phyloP scores from a whole-genome alignment of 2,329 filamentous ascomycete species.

The Pezicula radicicola region DNA sequence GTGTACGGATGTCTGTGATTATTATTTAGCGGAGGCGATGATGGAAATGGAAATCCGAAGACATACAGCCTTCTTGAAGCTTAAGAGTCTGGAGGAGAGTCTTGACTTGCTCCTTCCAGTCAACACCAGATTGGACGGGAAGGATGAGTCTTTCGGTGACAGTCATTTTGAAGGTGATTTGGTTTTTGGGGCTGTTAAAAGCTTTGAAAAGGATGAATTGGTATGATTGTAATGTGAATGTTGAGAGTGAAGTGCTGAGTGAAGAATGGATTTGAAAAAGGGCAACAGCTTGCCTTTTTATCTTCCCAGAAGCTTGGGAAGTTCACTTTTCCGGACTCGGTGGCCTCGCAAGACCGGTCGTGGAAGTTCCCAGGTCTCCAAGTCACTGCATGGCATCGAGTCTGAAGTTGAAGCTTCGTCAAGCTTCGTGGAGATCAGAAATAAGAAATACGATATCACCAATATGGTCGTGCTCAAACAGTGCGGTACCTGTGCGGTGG shows the following conservation, averaged over 20 bases:
- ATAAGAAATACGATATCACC: too few relatives aligned
- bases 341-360: too few relatives aligned
- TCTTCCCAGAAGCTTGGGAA: too few relatives aligned
- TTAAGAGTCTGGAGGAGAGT: conserved; percentile 25
- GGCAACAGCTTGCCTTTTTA: too few relatives aligned
- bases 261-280: not conserved
- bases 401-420: not conserved
- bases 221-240: not conserved
- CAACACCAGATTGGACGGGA: conserved; percentile 20
- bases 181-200: not conserved
- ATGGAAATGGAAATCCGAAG: not conserved
- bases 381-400: not conserved
- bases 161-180: conserved; percentile 14
- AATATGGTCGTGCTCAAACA: not conserved
- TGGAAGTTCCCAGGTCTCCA: too few relatives aligned
- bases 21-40: not conserved
- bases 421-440: not conserved
- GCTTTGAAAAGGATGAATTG: too few relatives aligned
- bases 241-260: not conserved
- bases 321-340: too few relatives aligned
- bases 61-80: conserved; percentile 19
- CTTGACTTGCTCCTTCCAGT: conserved; percentile 27
- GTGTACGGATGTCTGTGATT: conserved; percentile 21
- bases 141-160: conserved; percentile 20
- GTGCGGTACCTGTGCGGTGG: not conserved